A percentile compares a stretch with the other conserved stretches of the same genome.
Evolutionary conservation across 2,329 filamentous ascomycete species (phyloP).

Genomic region (Clonostachys chloroleuca): DNA sequence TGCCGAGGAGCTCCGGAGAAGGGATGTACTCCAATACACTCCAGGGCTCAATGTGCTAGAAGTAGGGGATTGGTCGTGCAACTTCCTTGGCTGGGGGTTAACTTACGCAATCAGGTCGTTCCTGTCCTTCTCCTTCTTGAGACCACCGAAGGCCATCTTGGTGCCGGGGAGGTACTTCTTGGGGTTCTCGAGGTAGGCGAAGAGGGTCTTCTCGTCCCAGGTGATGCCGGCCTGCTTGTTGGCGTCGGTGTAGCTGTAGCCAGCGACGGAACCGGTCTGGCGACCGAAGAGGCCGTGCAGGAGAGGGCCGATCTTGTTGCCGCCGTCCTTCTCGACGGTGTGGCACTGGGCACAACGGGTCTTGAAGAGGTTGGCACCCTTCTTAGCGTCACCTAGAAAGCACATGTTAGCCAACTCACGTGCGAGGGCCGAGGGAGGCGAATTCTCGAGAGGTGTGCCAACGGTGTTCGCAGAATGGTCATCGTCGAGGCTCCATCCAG

Average conservation of each 20-base stretch:
- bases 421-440: background rate
- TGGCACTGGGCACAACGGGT: slow-evolving; percentile 98
- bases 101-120: slow-evolving; percentile 97
- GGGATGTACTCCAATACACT: too few relatives aligned
- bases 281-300: slow-evolving; percentile 97
- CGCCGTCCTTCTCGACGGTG: slow-evolving; percentile 83
- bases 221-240: slow-evolving; percentile 95
- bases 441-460: background rate
- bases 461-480: too few relatives aligned
- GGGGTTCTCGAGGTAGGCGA: slow-evolving; percentile 99
- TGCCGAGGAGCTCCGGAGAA: too few relatives aligned
- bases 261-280: slow-evolving; percentile 85
- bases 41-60: too few relatives aligned
- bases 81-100: too few relatives aligned
- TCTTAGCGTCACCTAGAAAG: slow-evolving; percentile 78
- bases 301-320: slow-evolving; percentile 97
- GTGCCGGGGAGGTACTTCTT: slow-evolving; percentile 99
- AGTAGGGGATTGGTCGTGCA: too few relatives aligned
- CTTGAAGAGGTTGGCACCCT: slow-evolving; percentile 99
- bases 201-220: slow-evolving; percentile 86
- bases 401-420: slow-evolving; percentile 3
- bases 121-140: slow-evolving; percentile 99
- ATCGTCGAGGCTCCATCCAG: background rate
- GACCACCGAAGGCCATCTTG: slow-evolving; percentile 99
- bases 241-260: slow-evolving; percentile 97